Evolutionary conservation across 331 rosid genomes (phyloP).

Genomic region (Malus hybrid): DNA sequence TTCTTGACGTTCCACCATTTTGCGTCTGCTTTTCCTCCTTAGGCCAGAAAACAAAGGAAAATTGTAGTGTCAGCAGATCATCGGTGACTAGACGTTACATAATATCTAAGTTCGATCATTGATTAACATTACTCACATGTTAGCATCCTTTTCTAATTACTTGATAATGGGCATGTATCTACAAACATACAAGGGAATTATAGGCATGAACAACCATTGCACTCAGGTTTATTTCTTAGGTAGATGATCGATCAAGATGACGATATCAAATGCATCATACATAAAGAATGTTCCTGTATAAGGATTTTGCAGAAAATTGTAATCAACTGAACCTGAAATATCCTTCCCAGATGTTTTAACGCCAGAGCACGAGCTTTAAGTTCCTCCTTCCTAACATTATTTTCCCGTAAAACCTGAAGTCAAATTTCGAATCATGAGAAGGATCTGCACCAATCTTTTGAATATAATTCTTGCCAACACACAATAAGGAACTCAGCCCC

Average conservation of each 20-base stretch:
- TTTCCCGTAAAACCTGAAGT: conserved; percentile 70
- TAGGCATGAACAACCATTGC: background rate
- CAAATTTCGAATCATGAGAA: background rate
- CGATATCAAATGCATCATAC: background rate
- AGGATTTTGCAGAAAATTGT: background rate
- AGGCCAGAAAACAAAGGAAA: background rate
- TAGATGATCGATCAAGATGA: background rate
- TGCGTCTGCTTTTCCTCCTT: conserved; percentile 42
- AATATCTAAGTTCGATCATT: background rate
- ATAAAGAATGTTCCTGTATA: background rate
- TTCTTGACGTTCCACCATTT: conserved; percentile 42
- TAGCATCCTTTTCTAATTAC: too few species aligned
- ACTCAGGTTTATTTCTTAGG: background rate
- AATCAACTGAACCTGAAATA: conserved; percentile 51
- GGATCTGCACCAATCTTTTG: background rate
- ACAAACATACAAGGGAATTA: background rate
- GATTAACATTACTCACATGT: background rate
- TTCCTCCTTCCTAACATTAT: conserved; percentile 59
- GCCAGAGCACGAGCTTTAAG: conserved; percentile 79
- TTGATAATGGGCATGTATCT: background rate
- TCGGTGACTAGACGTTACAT: background rate
- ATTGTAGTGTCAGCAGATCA: background rate
- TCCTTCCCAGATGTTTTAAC: conserved; percentile 75
- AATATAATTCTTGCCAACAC: background rate
- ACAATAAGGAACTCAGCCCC: background rate